These are phyloP conservation scores for Lactarius trivialis DNA, from an alignment of 768 basidiomycete species.

Conservation along the genomic window DNA sequence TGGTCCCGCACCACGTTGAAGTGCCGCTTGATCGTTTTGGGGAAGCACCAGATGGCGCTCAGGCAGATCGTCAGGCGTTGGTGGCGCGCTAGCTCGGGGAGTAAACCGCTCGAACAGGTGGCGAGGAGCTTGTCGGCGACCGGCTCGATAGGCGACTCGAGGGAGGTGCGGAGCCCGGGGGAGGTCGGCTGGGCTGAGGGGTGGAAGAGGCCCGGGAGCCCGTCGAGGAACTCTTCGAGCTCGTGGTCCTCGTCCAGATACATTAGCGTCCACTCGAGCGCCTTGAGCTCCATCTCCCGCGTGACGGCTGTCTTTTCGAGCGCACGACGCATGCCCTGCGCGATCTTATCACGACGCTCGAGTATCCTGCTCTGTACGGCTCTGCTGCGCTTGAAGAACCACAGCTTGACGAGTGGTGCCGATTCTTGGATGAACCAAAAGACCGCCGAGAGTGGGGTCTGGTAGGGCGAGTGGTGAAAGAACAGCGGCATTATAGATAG, in stretches of 20 bases:
- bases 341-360: conserved; percentile 5
- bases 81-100: background rate
- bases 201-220: conserved; percentile 9
- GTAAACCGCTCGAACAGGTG: conserved; percentile 6
- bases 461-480: conserved; percentile 9
- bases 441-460: conserved; percentile 10
- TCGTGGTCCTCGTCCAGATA: conserved; percentile 14
- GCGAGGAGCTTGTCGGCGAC: too few species aligned
- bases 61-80: conserved; percentile 11
- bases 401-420: conserved; percentile 1
- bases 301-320: conserved; percentile 3
- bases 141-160: background rate
- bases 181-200: background rate
- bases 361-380: background rate
- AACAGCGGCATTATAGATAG: conserved; percentile 15
- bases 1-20: conserved; percentile 1
- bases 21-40: background rate
- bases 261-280: conserved; percentile 10
- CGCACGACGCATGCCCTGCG: too few species aligned
- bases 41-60: conserved; percentile 12
- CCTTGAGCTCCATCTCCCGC: background rate
- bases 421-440: conserved; percentile 3
- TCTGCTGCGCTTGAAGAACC: background rate
- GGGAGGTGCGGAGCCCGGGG: background rate
- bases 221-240: conserved; percentile 11